Evolutionary conservation across 345 rosid genomes (phyloP), one percentile per base, ranked within the genome.

Genomic region (Gossypium sturtianum): DNA sequence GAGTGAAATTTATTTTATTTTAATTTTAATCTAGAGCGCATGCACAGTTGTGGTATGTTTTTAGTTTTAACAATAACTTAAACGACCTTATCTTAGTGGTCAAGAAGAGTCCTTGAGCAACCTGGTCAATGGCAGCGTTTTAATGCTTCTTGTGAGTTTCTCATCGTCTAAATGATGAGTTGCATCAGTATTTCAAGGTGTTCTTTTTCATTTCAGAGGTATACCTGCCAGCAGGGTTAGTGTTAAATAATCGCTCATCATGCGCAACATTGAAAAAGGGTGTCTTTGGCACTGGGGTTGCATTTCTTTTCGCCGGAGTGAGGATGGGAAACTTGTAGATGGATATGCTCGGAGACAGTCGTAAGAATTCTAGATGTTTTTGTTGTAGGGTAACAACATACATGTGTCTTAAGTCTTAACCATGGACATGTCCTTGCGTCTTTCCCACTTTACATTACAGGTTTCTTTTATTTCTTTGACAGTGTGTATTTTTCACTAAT

Each of bases 261-360:
- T 92, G 97, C 71, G 64, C 79, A 70, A 73, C 77, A 16, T 9
- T 94, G 72, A 89, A 97, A 72, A 94, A 91, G 82, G 96, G 98
- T 1, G 83, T 92, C 29, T 92, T 94, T 60, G 95, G 91, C 1
- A 90, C 98, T 16, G 97, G 93, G 74, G 97, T 97, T 66, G 95
- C 98, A 9, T 92, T 94, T 29, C 47, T 91, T 7, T 72, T 91
- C 67, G 71, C 86, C 0, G 97, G 98, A 17, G 82, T 92, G 11
- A 81, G 89, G 80, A 92, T 92, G 98, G 93, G 89, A 74, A 83
- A 83, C 81, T 70, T 90, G 16, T 92, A 89, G 79, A 49, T 58
- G 57, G 2, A 45, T 41, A 27, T 6, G 53, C 52, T 57, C 1
- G 8, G 27, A 59, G n/a, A 48, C 11, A 7, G 27, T 3, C 23